Conservation (phyloP, 805 yeast genomes). For the Osmozyma mogii region DNA sequence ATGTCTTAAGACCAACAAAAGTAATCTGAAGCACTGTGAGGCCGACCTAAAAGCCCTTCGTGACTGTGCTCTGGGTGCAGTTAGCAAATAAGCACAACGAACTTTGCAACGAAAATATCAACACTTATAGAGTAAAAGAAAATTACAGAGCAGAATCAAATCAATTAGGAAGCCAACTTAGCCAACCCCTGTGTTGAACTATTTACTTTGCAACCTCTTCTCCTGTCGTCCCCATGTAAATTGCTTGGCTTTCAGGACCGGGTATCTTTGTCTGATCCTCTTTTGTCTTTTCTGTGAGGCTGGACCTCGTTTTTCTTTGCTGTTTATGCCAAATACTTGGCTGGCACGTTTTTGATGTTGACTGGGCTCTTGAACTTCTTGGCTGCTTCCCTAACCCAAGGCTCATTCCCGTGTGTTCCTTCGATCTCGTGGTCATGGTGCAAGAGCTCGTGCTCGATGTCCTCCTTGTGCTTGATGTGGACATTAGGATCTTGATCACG, state of each 20-base stretch:
- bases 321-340: slow-evolving; percentile 25
- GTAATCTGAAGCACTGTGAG: slow-evolving; percentile 43
- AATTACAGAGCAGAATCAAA: no score
- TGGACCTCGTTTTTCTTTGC: no score
- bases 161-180: no score
- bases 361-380: slow-evolving; percentile 24
- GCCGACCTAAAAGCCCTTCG: slow-evolving; percentile 49
- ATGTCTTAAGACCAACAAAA: slow-evolving; percentile 46
- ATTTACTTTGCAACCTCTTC: no score
- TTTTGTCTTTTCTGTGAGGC: no score
- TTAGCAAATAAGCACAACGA: slow-evolving; percentile 4
- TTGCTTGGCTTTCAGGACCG: no score
- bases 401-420: slow-evolving; percentile 31
- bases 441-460: slow-evolving; percentile 76
- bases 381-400: slow-evolving; percentile 21
- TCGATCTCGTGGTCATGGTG: slow-evolving; percentile 85
- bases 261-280: no score
- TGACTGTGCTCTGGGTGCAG: slow-evolving; percentile 43
- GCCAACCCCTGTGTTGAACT: no score
- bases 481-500: slow-evolving; percentile 78
- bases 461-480: slow-evolving; percentile 74
- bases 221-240: no score
- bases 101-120: no score
- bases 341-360: slow-evolving; percentile 23
- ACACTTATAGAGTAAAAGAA: no score